A percentile compares a stretch with the other conserved stretches of the same genome.
These are phyloP conservation scores for Apostasia shenzhenica DNA, from an alignment of 106 monocot species.

Conservation along the genomic window DNA sequence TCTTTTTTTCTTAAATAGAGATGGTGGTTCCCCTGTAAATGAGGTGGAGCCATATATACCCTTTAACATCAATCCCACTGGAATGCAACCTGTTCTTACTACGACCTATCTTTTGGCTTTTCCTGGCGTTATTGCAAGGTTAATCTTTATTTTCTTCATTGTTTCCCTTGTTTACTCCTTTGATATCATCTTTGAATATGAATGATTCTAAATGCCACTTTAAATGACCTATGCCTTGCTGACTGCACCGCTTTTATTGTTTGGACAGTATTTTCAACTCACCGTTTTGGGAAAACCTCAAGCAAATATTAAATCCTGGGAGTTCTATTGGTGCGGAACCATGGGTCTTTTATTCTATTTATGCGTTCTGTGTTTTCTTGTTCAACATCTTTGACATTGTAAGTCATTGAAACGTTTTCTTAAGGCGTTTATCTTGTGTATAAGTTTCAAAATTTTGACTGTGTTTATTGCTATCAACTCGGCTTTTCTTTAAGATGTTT, in stretches of 20 bases:
- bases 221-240: neutral
- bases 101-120: slow-evolving; percentile 87
- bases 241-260: slow-evolving; percentile 8
- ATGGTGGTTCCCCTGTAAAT: slow-evolving; percentile 52
- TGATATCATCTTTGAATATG: neutral
- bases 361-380: slow-evolving; percentile 80
- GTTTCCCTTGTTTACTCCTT: neutral
- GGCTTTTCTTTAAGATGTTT: too few species aligned
- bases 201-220: neutral
- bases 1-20: slow-evolving; percentile 24
- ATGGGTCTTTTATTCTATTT: slow-evolving; percentile 86
- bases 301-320: slow-evolving; percentile 79
- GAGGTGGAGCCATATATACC: slow-evolving; percentile 98
- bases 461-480: too few species aligned
- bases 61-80: slow-evolving; percentile 97
- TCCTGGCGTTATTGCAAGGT: slow-evolving; percentile 96
- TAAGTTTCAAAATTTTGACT: too few species aligned
- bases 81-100: slow-evolving; percentile 99
- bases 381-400: slow-evolving; percentile 99
- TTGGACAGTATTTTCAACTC: slow-evolving; percentile 71
- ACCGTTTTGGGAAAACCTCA: slow-evolving; percentile 84
- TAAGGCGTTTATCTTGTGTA: neutral
- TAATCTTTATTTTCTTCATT: slow-evolving; percentile 8
- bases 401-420: slow-evolving; percentile 27
- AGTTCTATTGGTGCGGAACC: slow-evolving; percentile 77